Conservation (phyloP, 148 eudicot genomes). For the Heliosperma pusillum region DNA sequence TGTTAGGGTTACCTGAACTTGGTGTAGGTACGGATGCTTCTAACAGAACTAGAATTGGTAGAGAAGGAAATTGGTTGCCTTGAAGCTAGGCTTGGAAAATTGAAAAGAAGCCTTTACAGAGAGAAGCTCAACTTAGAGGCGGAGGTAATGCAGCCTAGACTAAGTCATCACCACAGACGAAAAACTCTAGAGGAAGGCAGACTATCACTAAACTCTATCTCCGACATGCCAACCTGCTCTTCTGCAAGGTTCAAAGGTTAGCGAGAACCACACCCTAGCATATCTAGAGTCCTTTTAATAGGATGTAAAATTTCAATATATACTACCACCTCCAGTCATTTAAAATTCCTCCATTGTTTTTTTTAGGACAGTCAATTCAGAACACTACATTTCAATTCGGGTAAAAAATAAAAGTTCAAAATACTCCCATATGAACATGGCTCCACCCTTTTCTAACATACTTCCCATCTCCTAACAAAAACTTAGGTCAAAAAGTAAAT, state of each 20-base stretch:
- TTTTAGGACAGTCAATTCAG: background rate
- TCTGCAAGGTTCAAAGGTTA: conserved; percentile 38
- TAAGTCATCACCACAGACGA: conserved; percentile 27
- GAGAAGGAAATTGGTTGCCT: conserved; percentile 79
- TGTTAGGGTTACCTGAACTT: background rate
- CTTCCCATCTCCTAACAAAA: background rate
- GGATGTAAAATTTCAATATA: background rate
- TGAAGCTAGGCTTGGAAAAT: conserved; percentile 48
- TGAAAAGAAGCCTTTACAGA: conserved; percentile 43
- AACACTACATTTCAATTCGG: background rate
- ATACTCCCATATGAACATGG: background rate
- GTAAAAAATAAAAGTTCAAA: background rate
- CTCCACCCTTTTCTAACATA: background rate
- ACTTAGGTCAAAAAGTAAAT: background rate
- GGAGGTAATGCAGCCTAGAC: conserved; percentile 29
- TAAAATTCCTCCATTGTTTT: too few species aligned
- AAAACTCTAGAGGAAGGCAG: conserved; percentile 41
- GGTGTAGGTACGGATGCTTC: conserved; percentile 62
- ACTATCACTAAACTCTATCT: conserved; percentile 41
- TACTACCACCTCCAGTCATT: too few species aligned
- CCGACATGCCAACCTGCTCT: conserved; percentile 35
- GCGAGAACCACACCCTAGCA: background rate
- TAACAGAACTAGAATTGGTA: conserved; percentile 62
- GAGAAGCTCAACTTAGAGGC: conserved; percentile 38
- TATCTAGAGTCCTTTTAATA: background rate